phyloP scores from a whole-genome alignment of 2,329 filamentous ascomycete genomes.

The Trichophyton simii region DNA sequence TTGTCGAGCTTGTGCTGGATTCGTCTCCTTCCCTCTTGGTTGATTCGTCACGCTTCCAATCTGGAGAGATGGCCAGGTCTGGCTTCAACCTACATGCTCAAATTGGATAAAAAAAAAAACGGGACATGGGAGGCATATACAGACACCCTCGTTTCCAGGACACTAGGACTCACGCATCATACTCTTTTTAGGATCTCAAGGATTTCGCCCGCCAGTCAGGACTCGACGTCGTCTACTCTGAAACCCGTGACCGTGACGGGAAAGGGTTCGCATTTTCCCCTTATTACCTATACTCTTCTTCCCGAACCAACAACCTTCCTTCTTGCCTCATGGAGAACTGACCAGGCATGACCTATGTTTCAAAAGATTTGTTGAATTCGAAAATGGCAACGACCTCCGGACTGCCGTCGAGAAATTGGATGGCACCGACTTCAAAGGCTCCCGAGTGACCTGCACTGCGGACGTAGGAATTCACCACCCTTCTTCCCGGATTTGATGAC shows the following conservation, averaged over 20 bases:
- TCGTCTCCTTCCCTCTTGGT: neutral
- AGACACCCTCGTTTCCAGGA: neutral
- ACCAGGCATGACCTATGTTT: neutral
- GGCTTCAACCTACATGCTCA: neutral
- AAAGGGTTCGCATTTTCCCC: slow-evolving; percentile 57
- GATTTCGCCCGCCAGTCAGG: slow-evolving; percentile 96
- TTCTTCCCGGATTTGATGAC: slow-evolving; percentile 10
- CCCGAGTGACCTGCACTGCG: slow-evolving; percentile 69
- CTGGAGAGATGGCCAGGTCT: neutral
- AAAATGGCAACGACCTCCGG: slow-evolving; percentile 78
- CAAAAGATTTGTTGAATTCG: slow-evolving; percentile 80
- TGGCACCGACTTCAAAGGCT: slow-evolving; percentile 82
- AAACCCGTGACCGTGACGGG: slow-evolving; percentile 85
- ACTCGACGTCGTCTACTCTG: slow-evolving; percentile 94
- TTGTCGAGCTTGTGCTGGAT: neutral
- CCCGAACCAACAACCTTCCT: neutral
- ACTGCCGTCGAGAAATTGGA: slow-evolving; percentile 92
- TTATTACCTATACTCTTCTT: neutral
- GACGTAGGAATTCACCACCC: slow-evolving; percentile 51
- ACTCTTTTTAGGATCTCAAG: slow-evolving; percentile 92
- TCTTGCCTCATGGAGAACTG: slow-evolving; percentile 5
- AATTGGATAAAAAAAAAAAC: neutral
- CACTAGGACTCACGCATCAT: slow-evolving; percentile 55
- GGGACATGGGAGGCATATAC: neutral
- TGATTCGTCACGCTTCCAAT: neutral